Conservation (phyloP, 331 rosid genomes). For the Quercus phellos region DNA sequence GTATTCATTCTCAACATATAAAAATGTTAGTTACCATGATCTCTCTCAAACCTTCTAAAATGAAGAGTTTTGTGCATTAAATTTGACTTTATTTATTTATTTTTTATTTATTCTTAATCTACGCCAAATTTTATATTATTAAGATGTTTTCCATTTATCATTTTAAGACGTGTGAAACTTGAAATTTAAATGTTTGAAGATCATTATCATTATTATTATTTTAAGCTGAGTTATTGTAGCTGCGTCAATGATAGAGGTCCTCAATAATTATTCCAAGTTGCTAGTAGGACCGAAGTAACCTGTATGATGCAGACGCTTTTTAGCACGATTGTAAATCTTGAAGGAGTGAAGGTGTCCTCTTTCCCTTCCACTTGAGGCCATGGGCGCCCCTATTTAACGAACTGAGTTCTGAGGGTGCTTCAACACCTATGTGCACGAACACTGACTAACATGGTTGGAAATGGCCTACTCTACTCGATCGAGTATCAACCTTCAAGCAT, state of each 20-base stretch:
- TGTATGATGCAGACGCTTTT: not conserved
- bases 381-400: slow-evolving; percentile 5
- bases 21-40: no score
- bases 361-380: not conserved
- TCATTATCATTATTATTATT: not conserved
- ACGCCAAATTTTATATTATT: no score
- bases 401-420: not conserved
- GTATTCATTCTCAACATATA: no score
- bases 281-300: not conserved
- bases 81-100: no score
- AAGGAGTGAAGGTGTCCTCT: slow-evolving; percentile 1
- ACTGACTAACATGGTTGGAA: not conserved
- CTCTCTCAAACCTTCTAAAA: no score
- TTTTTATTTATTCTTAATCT: no score
- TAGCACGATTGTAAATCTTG: not conserved
- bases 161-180: no score
- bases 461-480: not conserved
- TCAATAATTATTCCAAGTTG: not conserved
- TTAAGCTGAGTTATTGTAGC: not conserved
- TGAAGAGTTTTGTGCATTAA: no score
- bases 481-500: no score
- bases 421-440: not conserved
- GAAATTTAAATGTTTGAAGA: no score
- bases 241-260: not conserved
- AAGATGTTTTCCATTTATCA: no score